Conservation (phyloP, 1,284 basidiomycete genomes). For the Trichosporon ovoides region DNA sequence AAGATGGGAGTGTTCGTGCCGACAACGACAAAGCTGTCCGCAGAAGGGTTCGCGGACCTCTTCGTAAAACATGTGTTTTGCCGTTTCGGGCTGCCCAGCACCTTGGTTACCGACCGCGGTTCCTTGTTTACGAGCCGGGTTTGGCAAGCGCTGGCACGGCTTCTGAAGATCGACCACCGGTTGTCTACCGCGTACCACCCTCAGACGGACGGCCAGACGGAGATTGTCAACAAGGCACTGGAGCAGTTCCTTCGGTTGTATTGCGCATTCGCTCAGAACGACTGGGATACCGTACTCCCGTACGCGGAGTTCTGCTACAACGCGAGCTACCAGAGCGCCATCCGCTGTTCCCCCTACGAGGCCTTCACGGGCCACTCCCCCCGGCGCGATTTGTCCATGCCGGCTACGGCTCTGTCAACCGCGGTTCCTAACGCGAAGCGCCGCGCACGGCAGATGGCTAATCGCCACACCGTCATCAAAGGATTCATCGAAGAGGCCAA, state of each 20-base stretch:
- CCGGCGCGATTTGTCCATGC: no score
- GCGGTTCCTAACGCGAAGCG: no score
- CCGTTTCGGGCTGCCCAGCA: neutral
- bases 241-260: conserved; percentile 30
- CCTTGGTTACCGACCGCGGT: neutral
- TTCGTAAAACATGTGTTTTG: conserved; percentile 18
- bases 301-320: conserved; percentile 52
- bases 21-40: no score
- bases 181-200: conserved; percentile 29
- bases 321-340: no score
- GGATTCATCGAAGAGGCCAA: no score
- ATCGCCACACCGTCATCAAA: no score
- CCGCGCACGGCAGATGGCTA: no score
- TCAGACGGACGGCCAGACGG: conserved; percentile 30
- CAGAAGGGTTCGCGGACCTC: neutral
- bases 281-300: conserved; percentile 44
- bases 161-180: neutral
- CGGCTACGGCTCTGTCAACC: no score
- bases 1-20: conserved; percentile 51
- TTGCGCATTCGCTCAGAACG: conserved; percentile 47
- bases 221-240: conserved; percentile 26
- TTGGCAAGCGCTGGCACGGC: neutral
- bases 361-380: no score
- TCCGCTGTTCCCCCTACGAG: no score
- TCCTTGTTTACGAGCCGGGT: neutral